A percentile compares a stretch with the other conserved stretches of the same genome.
Evolutionary conservation across 441 rosid genomes (phyloP).

Genomic region (Dalechampia spathulata): DNA sequence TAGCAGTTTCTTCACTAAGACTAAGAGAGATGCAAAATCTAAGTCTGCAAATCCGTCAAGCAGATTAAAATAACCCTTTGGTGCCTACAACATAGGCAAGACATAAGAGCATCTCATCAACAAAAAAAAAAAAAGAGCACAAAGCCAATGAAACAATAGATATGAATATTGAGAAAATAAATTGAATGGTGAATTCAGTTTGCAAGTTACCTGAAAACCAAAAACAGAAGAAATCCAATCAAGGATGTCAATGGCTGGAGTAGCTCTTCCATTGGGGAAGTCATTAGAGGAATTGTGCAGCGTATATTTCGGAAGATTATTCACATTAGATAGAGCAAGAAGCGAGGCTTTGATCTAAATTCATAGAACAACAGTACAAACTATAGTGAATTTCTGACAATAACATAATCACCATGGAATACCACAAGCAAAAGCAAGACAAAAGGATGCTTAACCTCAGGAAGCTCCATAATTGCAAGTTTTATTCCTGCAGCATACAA

Average conservation of each 20-base stretch:
- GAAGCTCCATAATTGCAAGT: conserved; percentile 81
- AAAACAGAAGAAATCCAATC: conserved; percentile 92
- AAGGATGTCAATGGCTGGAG: conserved; percentile 55
- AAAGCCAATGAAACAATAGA: conserved; percentile 9
- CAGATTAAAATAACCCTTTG: not conserved
- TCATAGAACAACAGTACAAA: conserved; percentile 9
- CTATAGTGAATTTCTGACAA: conserved; percentile 16
- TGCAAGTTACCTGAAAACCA: conserved; percentile 83
- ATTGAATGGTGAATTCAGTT: conserved; percentile 4
- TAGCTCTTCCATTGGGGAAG: conserved; percentile 34
- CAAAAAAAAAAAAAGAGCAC: not conserved
- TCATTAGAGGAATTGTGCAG: conserved; percentile 23
- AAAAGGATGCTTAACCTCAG: conserved; percentile 50
- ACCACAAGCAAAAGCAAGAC: conserved; percentile 14
- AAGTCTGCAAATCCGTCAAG: not conserved
- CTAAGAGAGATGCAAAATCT: not conserved
- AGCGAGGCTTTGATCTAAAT: conserved; percentile 81
- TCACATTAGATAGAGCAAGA: conserved; percentile 51
- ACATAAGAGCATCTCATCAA: not conserved
- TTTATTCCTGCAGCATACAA: conserved; percentile 55
- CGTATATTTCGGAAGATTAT: conserved; percentile 55
- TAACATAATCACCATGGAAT: not conserved
- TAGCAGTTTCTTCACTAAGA: not conserved
- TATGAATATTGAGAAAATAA: conserved; percentile 4
- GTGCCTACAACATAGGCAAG: not conserved